Percentiles rank a stretch among this genome's conserved stretches.
phyloP scores from a whole-genome alignment of 208 protist species.

The Trypanosoma vivax region DNA sequence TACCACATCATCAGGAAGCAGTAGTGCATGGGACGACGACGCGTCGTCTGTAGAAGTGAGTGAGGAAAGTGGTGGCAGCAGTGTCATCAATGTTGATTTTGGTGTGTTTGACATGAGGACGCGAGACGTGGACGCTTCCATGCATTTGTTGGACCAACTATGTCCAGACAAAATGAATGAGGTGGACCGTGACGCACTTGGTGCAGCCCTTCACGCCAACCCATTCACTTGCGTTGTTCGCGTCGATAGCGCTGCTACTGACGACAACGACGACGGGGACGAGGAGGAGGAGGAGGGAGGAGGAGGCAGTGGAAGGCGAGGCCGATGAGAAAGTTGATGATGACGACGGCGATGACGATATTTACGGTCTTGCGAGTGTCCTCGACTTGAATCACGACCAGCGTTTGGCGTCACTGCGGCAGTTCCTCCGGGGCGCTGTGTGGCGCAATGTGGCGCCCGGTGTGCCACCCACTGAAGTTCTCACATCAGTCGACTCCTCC shows the following conservation, averaged over 20 bases:
- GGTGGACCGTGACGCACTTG: slow-evolving; percentile 77
- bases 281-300: slow-evolving; percentile 6
- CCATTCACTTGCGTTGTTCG: slow-evolving; percentile 75
- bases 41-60: too few relatives aligned
- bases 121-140: slow-evolving; percentile 55
- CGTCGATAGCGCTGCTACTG: slow-evolving; percentile 42
- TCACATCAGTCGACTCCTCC: slow-evolving; percentile 25
- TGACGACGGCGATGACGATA: slow-evolving; percentile 57
- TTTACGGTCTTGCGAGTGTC: slow-evolving; percentile 71
- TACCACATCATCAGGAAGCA: not conserved
- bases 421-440: slow-evolving; percentile 39
- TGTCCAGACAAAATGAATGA: slow-evolving; percentile 81
- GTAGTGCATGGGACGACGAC: slow-evolving; percentile 15
- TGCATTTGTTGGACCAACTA: slow-evolving; percentile 83
- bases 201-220: slow-evolving; percentile 43
- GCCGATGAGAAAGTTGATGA: not conserved
- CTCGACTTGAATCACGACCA: slow-evolving; percentile 54
- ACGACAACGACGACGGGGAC: slow-evolving; percentile 14
- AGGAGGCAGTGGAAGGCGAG: slow-evolving; percentile 46
- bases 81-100: slow-evolving; percentile 77
- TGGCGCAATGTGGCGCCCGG: slow-evolving; percentile 66
- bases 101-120: slow-evolving; percentile 79
- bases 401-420: slow-evolving; percentile 30
- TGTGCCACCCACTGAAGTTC: slow-evolving; percentile 60
- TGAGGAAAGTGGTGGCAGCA: slow-evolving; percentile 20